Base-by-base conservation (phyloP, 352 stramenopile species). In the Thraustochytrium striatum region DNA sequence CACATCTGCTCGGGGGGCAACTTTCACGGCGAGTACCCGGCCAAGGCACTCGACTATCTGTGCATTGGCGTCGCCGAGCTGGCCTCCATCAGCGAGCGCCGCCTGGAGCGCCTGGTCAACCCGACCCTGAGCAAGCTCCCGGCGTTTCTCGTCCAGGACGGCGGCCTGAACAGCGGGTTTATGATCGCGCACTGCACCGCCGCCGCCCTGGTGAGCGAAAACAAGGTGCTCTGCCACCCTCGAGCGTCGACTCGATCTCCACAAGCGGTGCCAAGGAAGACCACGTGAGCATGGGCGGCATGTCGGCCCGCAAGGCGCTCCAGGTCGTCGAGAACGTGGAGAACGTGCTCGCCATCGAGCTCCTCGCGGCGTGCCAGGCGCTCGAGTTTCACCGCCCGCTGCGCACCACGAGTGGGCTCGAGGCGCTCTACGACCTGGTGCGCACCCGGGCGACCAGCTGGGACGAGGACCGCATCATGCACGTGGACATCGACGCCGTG, bases 161-260 rank as follows among this genome's bases (percentile, higher is more conserved):
- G 90, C 16, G 90, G 90, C 3, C 84, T 95, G 68, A 92, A 95
- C 85, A 94, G 89, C 39, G 90, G 90, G 32, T 95, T 95, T 83
- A 95, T 95, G 90, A 95, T 95, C 82, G 89, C 90, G 0, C 89
- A 95, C 81, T 94, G 90, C 84, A 93, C 88, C 2, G 89, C 89
- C 2, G 89, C 89, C 0, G 89, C 90, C 43, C 84, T 95, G 47
- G 90, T 95, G 28, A 92, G 87, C 30, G 90, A 95, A 82, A 95
- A 95, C 86, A 94, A 94, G 78, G 89, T 94, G 57, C 88, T 95
- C 5, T 89, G 87, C 25, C 89, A 95, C 82, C 90, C 90, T 89
- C 88, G 61, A 92, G 87, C 0, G 89, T 94, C 44, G 89, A 95
- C 83, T 94, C 89, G 39, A 93, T 95, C 81, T 94, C 89, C 50